Conservation (phyloP, 1,139 yeast genomes). For the Nakaseomyces uthaithaninus region DNA sequence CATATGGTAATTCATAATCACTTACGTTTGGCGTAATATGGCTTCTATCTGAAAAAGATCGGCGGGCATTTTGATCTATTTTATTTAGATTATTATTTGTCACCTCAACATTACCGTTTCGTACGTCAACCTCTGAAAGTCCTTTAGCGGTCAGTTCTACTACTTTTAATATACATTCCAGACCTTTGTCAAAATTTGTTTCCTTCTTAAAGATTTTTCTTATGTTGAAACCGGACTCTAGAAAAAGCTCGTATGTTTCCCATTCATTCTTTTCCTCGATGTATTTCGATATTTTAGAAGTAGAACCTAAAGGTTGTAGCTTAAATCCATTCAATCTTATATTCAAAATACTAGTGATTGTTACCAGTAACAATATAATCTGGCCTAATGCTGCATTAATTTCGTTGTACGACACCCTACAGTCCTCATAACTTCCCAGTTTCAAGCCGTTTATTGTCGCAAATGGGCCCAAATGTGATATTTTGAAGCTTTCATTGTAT, state of each 20-base stretch:
- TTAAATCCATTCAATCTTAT: conserved; percentile 52
- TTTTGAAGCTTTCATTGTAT: conserved; percentile 71
- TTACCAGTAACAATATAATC: conserved; percentile 57
- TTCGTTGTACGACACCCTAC: conserved; percentile 78
- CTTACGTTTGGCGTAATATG: background rate
- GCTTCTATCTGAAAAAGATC: background rate
- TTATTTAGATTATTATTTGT: background rate
- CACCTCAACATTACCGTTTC: background rate
- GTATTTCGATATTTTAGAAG: conserved; percentile 63
- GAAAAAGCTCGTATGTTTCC: conserved; percentile 31
- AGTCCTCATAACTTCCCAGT: conserved; percentile 54
- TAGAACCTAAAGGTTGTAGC: conserved; percentile 77
- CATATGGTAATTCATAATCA: conserved; percentile 54
- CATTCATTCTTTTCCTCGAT: conserved; percentile 32
- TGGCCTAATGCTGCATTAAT: conserved; percentile 92
- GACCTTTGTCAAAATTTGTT: conserved; percentile 29
- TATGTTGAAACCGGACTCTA: conserved; percentile 32
- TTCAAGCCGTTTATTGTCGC: conserved; percentile 85
- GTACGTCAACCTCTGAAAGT: background rate
- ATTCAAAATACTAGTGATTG: conserved; percentile 52
- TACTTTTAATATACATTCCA: conserved; percentile 24
- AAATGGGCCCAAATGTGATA: conserved; percentile 73
- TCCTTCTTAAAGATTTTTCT: conserved; percentile 30
- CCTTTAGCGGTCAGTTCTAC: conserved; percentile 17
- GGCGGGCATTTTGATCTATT: conserved; percentile 33